Evolutionary conservation across 2,329 filamentous ascomycete genomes (phyloP).

Genomic region (Fusarium verrucosum): DNA sequence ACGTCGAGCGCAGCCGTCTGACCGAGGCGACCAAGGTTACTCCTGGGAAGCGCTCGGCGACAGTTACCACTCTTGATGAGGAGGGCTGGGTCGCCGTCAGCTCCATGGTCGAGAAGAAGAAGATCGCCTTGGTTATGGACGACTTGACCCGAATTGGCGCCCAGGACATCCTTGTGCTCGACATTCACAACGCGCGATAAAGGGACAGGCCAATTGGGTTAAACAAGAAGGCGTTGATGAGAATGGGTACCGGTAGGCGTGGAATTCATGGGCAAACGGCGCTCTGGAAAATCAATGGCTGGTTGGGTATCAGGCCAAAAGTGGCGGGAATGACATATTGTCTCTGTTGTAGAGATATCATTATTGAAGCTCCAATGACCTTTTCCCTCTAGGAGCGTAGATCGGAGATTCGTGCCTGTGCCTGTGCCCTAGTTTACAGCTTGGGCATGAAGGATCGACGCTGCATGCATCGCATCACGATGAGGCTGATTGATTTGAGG

Average conservation of each 20-base stretch:
- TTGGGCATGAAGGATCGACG: slow-evolving; percentile 23
- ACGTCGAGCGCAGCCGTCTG: slow-evolving; percentile 78
- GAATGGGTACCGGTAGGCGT: slow-evolving; percentile 20
- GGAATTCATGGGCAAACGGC: slow-evolving; percentile 34
- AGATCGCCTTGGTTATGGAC: slow-evolving; percentile 88
- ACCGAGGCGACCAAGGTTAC: slow-evolving; percentile 77
- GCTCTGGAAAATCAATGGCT: slow-evolving; percentile 30
- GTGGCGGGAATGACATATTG: slow-evolving; percentile 16
- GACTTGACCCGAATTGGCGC: slow-evolving; percentile 79
- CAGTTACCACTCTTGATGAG: slow-evolving; percentile 87
- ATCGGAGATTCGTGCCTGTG: not conserved
- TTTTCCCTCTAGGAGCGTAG: not conserved
- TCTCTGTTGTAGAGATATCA: slow-evolving; percentile 29
- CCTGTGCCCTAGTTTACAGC: not conserved
- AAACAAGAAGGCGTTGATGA: slow-evolving; percentile 26
- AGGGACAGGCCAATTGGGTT: slow-evolving; percentile 15
- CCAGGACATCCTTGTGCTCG: slow-evolving; percentile 83
- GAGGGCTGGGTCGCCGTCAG: slow-evolving; percentile 94
- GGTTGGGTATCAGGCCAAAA: slow-evolving; percentile 19
- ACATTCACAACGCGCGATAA: slow-evolving; percentile 81
- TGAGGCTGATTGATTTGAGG: slow-evolving; percentile 17
- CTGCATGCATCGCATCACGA: slow-evolving; percentile 14
- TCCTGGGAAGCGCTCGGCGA: slow-evolving; percentile 92
- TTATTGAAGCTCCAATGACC: slow-evolving; percentile 17
- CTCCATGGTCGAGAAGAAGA: slow-evolving; percentile 91